Base-by-base conservation (phyloP, 306 rosid genomes). In the Cajanus cajan region DNA sequence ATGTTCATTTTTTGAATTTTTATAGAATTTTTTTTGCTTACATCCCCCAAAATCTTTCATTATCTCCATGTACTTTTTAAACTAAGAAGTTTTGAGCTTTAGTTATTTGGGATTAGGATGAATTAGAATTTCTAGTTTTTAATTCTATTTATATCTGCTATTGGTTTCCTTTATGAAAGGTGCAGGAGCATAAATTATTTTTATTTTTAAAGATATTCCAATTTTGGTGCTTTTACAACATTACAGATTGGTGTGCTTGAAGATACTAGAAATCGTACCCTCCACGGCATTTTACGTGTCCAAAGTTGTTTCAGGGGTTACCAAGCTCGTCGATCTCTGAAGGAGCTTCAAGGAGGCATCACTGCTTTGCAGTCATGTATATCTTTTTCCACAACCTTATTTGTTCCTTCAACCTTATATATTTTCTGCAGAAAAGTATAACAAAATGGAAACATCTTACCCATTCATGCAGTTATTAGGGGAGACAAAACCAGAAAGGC, bases 261-360 rank as follows among this genome's bases (percentile, higher is more conserved):
- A 83, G 98, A 94, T 86, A 90, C 98, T 74, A 90, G 98, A 87
- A 92, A 92, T 43, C 97, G 92, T 39, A 92, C 98, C 39, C 94
- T 94, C 39, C 96, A 90, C 82, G 98, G 98, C 21, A 86, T 94
- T 78, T 86, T 94, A 77, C 90, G 93, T 21, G 96, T 94, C 64
- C 98, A 94, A 86, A 94, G 96, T 90, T 94, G 94, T 86, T 94
- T 90, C 76, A 92, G 98, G 88, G 98, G 98, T 68, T 84, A 94
- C 87, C 96, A 68, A 67, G 96, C 86, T 77, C 93, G 96, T n/a
- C 64, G 86, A 68, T 82, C 88, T 72, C 88, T 84, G 41, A 89
- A 77, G 83, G 89, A 90, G 79, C 87, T 92, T 48, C 83, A 24
- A 68, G 82, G 86, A 71, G 94, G 92, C 85, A 89, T 94, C 70